Evolutionary conservation across 768 basidiomycete species (phyloP).

Genomic region (Pisolithus marmoratus): DNA sequence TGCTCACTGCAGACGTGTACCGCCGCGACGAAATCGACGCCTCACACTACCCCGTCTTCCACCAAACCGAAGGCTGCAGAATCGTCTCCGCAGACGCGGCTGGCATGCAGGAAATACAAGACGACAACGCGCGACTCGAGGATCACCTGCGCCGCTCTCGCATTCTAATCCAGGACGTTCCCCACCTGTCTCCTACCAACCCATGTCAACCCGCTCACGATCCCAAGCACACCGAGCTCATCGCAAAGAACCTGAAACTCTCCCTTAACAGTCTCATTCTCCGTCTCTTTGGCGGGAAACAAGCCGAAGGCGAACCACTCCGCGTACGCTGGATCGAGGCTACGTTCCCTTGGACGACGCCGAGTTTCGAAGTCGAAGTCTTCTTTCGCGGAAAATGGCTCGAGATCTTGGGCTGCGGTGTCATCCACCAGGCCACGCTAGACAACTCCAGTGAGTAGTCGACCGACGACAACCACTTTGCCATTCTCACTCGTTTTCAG

Average conservation of each 20-base stretch:
- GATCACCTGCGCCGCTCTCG: slow-evolving; percentile 60
- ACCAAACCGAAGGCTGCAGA: slow-evolving; percentile 94
- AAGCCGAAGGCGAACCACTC: slow-evolving; percentile 59
- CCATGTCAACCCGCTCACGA: slow-evolving; percentile 79
- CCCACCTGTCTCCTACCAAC: slow-evolving; percentile 66
- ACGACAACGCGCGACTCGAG: slow-evolving; percentile 64
- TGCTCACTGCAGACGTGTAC: slow-evolving; percentile 96
- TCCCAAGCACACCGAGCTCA: slow-evolving; percentile 61
- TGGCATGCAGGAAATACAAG: slow-evolving; percentile 57
- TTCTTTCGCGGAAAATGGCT: slow-evolving; percentile 96
- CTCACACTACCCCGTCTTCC: slow-evolving; percentile 96
- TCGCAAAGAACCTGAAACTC: slow-evolving; percentile 84
- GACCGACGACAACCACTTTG: neutral
- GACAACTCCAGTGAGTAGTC: slow-evolving; percentile 71
- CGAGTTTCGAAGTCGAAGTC: slow-evolving; percentile 97
- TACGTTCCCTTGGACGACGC: slow-evolving; percentile 96
- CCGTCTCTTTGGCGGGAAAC: slow-evolving; percentile 65
- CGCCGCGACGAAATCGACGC: slow-evolving; percentile 96
- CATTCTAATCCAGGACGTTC: slow-evolving; percentile 84
- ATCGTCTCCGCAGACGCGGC: slow-evolving; percentile 61
- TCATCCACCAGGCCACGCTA: slow-evolving; percentile 84
- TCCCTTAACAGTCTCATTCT: slow-evolving; percentile 84
- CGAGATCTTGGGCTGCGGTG: slow-evolving; percentile 92
- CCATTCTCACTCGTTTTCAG: slow-evolving; percentile 33
- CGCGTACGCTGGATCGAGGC: slow-evolving; percentile 96